phyloP scores from a whole-genome alignment of 2,329 filamentous ascomycete species.

The Amesomyces nigricolor region DNA sequence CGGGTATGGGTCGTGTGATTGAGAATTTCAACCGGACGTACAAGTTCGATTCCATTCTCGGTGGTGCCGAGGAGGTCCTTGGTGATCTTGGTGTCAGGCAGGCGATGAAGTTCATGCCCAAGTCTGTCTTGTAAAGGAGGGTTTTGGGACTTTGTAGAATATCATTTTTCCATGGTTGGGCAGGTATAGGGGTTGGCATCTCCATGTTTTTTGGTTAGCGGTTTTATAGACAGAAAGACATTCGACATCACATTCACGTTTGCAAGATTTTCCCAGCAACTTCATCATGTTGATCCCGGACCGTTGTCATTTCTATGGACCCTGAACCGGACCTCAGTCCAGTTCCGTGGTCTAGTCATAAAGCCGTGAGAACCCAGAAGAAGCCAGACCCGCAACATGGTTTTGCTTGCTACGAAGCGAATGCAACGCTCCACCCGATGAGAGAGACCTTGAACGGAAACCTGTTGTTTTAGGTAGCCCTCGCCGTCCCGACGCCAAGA shows the following conservation, averaged over 20 bases:
- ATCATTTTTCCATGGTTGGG: neutral
- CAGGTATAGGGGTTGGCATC: neutral
- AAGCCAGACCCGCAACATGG: conserved; percentile 17
- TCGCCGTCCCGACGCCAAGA: conserved; percentile 23
- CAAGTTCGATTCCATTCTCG: conserved; percentile 70
- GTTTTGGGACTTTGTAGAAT: conserved; percentile 1
- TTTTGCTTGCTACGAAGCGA: conserved; percentile 9
- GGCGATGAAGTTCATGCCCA: conserved; percentile 78
- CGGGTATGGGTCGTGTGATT: conserved; percentile 74
- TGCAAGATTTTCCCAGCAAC: neutral
- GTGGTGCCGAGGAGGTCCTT: conserved; percentile 77
- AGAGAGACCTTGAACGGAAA: conserved; percentile 18
- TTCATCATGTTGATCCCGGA: conserved; percentile 15
- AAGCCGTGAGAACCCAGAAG: conserved; percentile 22
- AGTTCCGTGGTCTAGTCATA: conserved; percentile 27
- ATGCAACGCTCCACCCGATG: conserved; percentile 18
- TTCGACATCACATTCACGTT: neutral
- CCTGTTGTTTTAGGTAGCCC: conserved; percentile 13
- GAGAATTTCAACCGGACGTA: conserved; percentile 82
- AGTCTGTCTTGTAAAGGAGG: conserved; percentile 64
- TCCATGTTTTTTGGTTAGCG: neutral
- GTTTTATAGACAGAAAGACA: neutral
- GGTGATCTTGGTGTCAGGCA: conserved; percentile 77
- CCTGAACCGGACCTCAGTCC: conserved; percentile 21
- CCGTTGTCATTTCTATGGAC: conserved; percentile 23